phyloP scores from a whole-genome alignment of 2,329 filamentous ascomycete species.

The Stagonosporopsis vannaccii region DNA sequence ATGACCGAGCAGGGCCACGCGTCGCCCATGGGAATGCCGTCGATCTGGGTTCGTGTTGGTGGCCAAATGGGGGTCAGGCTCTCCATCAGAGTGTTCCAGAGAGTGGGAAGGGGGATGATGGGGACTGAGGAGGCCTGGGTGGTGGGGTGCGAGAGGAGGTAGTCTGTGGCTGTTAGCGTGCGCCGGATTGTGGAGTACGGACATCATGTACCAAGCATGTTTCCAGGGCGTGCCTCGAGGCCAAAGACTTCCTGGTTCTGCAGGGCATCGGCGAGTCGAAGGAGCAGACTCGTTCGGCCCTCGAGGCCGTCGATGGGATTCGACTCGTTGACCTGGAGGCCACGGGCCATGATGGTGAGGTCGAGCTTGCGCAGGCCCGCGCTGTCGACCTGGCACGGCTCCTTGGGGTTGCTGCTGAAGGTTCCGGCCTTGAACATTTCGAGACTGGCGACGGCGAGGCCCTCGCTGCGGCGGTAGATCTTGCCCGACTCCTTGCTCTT shows the following conservation, averaged over 20 bases:
- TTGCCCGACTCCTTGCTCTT: conserved; percentile 88
- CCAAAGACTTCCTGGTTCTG: conserved; percentile 86
- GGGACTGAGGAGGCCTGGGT: conserved; percentile 89
- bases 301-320: conserved; percentile 87
- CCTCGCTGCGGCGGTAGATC: conserved; percentile 84
- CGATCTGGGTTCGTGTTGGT: conserved; percentile 80
- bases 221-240: conserved; percentile 81
- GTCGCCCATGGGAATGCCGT: conserved; percentile 87
- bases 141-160: conserved; percentile 88
- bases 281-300: conserved; percentile 80
- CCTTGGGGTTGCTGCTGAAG: conserved; percentile 81
- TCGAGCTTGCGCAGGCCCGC: conserved; percentile 78
- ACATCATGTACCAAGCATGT: conserved; percentile 77
- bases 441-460: conserved; percentile 76
- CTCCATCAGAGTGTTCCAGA: conserved; percentile 91
- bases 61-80: conserved; percentile 91
- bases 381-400: conserved; percentile 90
- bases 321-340: conserved; percentile 80
- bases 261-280: conserved; percentile 77
- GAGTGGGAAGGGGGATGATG: conserved; percentile 82
- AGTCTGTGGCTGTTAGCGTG: conserved; percentile 64
- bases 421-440: conserved; percentile 95
- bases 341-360: conserved; percentile 75
- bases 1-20: conserved; percentile 91
- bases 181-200: conserved; percentile 11